phyloP scores from a whole-genome alignment of 225 moss, liverwort and hornwort species.

The Polytrichum commune region DNA sequence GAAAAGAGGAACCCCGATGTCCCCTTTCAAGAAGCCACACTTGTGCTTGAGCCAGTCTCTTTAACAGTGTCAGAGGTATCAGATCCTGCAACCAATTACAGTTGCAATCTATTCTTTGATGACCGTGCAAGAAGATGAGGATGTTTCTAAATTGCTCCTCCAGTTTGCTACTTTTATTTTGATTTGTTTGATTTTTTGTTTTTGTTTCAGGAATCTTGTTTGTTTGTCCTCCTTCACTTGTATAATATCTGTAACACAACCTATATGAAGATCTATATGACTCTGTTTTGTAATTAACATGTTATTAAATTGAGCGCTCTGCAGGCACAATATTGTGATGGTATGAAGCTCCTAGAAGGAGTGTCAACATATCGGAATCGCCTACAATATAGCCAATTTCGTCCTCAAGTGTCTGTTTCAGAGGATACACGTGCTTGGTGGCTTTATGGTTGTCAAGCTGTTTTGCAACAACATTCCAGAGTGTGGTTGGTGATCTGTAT shows the following conservation, averaged over 20 bases:
- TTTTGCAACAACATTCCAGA: slow-evolving; percentile 90
- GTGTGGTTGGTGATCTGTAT: slow-evolving; percentile 62
- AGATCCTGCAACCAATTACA: too few relatives aligned
- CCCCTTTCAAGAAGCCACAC: slow-evolving; percentile 80
- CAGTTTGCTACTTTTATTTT: too few relatives aligned
- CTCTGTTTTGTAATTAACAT: too few relatives aligned
- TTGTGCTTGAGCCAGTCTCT: slow-evolving; percentile 82
- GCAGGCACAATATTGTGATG: slow-evolving; percentile 98
- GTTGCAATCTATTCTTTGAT: too few relatives aligned
- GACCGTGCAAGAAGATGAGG: too few relatives aligned
- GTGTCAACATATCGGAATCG: slow-evolving; percentile 80
- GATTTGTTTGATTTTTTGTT: too few relatives aligned
- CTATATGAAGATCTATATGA: too few relatives aligned
- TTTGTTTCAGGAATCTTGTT: too few relatives aligned
- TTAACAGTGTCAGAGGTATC: slow-evolving; percentile 87
- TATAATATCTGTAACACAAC: too few relatives aligned
- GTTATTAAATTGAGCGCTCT: slow-evolving; percentile 8
- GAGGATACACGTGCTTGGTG: slow-evolving; percentile 80
- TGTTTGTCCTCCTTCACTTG: too few relatives aligned
- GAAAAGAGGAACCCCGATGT: slow-evolving; percentile 84
- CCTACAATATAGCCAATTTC: slow-evolving; percentile 85
- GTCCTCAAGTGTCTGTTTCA: slow-evolving; percentile 72
- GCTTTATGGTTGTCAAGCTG: slow-evolving; percentile 92
- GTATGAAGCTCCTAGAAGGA: slow-evolving; percentile 95
- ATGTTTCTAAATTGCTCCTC: too few relatives aligned